These are phyloP conservation scores for Aspergillus unguis DNA, from an alignment of 2,329 filamentous ascomycete genomes.

Conservation along the genomic window DNA sequence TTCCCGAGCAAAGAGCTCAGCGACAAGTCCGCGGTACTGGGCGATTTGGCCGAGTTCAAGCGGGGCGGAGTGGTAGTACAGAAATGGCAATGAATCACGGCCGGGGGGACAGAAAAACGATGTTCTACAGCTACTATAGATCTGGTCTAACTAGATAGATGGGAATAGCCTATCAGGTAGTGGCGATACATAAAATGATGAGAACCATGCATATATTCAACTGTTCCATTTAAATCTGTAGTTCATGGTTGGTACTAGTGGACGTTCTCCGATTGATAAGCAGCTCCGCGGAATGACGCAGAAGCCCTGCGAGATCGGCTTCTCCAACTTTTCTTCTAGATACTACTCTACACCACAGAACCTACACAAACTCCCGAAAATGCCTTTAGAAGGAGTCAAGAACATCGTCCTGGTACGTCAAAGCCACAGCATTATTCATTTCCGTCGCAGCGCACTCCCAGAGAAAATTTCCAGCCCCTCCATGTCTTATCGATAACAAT, in stretches of 20 bases:
- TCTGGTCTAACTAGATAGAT: neutral
- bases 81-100: conserved; percentile 41
- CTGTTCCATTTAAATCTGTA: neutral
- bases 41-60: conserved; percentile 50
- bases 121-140: neutral
- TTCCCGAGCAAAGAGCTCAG: conserved; percentile 62
- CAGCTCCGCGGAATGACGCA: conserved; percentile 27
- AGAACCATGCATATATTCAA: neutral
- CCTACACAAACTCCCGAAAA: conserved; percentile 16
- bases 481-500: conserved; percentile 40
- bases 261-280: conserved; percentile 24
- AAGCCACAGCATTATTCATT: neutral
- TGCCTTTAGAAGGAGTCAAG: conserved; percentile 44
- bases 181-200: neutral
- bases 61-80: conserved; percentile 51
- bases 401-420: conserved; percentile 42
- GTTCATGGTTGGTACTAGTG: neutral
- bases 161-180: conserved; percentile 2
- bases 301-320: conserved; percentile 21
- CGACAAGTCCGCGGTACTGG: conserved; percentile 49
- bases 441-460: neutral
- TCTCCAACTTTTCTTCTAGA: conserved; percentile 3
- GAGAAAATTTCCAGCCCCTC: conserved; percentile 17
- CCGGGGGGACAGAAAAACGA: neutral
- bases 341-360: neutral